Conservation (phyloP, 2,329 filamentous ascomycete genomes). For the Beauveria asiatica region DNA sequence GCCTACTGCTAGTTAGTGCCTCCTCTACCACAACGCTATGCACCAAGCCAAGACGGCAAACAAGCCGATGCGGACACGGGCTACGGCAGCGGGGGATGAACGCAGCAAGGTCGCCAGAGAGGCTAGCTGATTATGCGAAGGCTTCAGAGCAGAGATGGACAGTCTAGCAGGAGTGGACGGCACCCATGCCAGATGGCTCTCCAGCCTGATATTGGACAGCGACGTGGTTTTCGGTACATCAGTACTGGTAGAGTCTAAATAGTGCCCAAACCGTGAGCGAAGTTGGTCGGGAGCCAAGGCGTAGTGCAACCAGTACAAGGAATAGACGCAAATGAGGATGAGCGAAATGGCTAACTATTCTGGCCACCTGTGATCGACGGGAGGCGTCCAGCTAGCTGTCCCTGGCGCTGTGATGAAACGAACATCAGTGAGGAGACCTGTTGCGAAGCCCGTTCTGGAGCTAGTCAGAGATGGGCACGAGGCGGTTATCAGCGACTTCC, state of each 20-base stretch:
- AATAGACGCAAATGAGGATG: not conserved
- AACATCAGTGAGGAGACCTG: not conserved
- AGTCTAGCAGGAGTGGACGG: not conserved
- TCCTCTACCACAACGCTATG: not conserved
- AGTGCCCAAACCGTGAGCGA: not conserved
- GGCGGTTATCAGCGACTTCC: not conserved
- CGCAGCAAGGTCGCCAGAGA: not conserved
- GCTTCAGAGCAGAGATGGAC: not conserved
- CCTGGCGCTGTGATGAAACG: not conserved
- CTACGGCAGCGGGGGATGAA: not conserved
- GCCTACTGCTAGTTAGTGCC: not conserved
- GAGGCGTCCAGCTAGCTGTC: not conserved
- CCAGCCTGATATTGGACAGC: not conserved
- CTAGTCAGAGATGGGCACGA: not conserved
- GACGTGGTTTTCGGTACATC: too few species aligned
- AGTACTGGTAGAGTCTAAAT: too few species aligned
- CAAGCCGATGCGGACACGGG: conserved; percentile 5
- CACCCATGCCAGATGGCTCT: not conserved
- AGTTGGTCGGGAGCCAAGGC: not conserved
- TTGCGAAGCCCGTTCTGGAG: not conserved
- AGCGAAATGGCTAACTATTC: not conserved
- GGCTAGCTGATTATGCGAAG: not conserved
- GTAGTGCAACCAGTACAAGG: not conserved
- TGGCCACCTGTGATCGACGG: not conserved
- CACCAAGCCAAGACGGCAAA: conserved; percentile 9